Evolutionary conservation across 345 rosid genomes (phyloP).

Genomic region (Nephelium lappaceum): DNA sequence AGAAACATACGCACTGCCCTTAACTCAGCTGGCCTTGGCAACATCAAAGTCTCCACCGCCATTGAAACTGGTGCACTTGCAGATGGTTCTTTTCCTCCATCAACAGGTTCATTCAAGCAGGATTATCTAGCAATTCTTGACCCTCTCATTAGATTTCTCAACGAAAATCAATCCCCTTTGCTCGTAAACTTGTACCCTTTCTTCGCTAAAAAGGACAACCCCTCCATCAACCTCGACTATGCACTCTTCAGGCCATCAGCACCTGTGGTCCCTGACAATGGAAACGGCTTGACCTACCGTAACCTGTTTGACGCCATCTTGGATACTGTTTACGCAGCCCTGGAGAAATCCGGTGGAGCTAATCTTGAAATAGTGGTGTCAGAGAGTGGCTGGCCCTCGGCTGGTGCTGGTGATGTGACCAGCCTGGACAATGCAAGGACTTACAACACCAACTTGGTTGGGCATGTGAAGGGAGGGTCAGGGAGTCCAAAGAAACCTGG

Average conservation of each 20-base stretch:
- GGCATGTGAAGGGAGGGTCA: conserved; percentile 49
- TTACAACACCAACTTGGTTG: conserved; percentile 54
- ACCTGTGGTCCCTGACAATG: conserved; percentile 25
- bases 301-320: conserved; percentile 61
- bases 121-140: conserved; percentile 27
- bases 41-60: conserved; percentile 55
- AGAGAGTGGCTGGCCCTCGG: conserved; percentile 69
- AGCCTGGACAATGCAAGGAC: conserved; percentile 50
- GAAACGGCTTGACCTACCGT: conserved; percentile 26
- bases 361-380: conserved; percentile 57
- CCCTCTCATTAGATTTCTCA: conserved; percentile 39
- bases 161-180: conserved; percentile 36
- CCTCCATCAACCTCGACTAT: conserved; percentile 39
- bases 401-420: conserved; percentile 49
- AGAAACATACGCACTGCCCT: conserved; percentile 34
- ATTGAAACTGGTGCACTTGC: conserved; percentile 25
- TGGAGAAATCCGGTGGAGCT: conserved; percentile 56
- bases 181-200: conserved; percentile 45
- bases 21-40: conserved; percentile 33
- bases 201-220: conserved; percentile 25
- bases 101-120: conserved; percentile 34
- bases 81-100: conserved; percentile 40
- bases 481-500: conserved; percentile 52
- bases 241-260: conserved; percentile 40
- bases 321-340: conserved; percentile 52